These are phyloP conservation scores for Scenedesmus sp. DNA, from an alignment of 163 green algal genomes.

Conservation along the genomic window DNA sequence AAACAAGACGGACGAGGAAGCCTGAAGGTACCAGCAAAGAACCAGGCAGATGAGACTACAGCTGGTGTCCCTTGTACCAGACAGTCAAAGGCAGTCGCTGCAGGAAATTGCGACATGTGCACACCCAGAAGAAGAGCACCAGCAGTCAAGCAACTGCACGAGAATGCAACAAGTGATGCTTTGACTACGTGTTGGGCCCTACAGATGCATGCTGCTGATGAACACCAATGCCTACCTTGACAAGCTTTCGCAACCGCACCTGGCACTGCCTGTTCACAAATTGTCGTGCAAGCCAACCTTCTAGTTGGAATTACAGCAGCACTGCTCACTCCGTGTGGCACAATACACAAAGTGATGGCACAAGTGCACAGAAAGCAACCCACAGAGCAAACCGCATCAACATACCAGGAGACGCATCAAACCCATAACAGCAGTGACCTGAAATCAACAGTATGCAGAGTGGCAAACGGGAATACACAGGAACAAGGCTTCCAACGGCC, in stretches of 20 bases:
- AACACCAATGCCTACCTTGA: background rate
- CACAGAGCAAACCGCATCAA: background rate
- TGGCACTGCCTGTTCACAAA: background rate
- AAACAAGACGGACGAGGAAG: no score
- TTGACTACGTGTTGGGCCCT: background rate
- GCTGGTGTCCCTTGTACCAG: no score
- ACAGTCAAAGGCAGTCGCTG: no score
- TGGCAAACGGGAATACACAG: no score
- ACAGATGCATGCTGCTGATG: background rate
- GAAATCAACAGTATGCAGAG: no score
- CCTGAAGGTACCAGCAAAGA: no score
- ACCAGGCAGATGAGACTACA: no score
- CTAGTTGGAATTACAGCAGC: background rate
- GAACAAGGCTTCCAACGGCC: no score
- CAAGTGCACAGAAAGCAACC: background rate
- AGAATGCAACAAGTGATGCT: background rate
- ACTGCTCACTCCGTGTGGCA: background rate
- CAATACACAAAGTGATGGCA: background rate
- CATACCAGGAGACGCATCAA: no score
- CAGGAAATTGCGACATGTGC: background rate
- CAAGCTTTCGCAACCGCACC: background rate
- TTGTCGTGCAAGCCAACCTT: background rate
- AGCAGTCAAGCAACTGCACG: background rate
- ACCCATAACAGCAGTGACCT: background rate
- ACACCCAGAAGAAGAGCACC: background rate